These are phyloP conservation scores for Coprinopsis cinerea DNA, from an alignment of 768 basidiomycete genomes.

Conservation along the genomic window DNA sequence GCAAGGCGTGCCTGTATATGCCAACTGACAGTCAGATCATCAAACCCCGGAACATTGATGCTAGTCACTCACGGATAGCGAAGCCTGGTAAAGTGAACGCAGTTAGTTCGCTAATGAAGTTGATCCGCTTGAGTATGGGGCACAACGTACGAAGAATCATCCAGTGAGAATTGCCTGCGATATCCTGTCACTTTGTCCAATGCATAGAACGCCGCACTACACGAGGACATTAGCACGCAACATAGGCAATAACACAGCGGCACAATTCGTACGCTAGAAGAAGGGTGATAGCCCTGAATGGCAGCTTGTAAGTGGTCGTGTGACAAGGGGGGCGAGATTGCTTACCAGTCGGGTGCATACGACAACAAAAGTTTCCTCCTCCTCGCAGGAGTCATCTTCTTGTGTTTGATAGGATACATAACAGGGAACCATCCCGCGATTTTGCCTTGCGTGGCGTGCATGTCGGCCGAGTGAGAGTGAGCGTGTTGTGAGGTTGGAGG, in stretches of 20 bases:
- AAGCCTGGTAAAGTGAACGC: conserved; percentile 22
- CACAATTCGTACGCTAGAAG: conserved; percentile 50
- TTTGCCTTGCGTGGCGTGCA: background rate
- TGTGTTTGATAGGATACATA: conserved; percentile 2
- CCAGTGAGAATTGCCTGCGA: conserved; percentile 70
- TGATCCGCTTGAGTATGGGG: background rate
- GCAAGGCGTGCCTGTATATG: conserved; percentile 50
- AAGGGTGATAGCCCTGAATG: conserved; percentile 60
- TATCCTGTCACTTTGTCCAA: conserved; percentile 67
- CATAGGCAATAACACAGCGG: background rate
- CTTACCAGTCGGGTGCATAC: conserved; percentile 76
- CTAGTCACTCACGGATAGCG: conserved; percentile 32
- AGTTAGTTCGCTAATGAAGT: conserved; percentile 14
- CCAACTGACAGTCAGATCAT: background rate
- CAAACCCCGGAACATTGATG: conserved; percentile 3
- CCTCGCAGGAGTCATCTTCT: conserved; percentile 22
- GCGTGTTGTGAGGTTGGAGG: background rate
- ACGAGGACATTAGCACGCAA: background rate
- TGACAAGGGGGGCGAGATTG: conserved; percentile 1
- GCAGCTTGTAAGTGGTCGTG: conserved; percentile 5
- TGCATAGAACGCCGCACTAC: conserved; percentile 56
- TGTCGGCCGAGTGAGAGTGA: background rate
- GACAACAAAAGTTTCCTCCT: conserved; percentile 46
- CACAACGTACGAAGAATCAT: conserved; percentile 70
- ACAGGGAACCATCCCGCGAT: background rate